Base-by-base conservation (phyloP, 805 yeast genomes). In the Yamadazyma paraphyllophila region DNA sequence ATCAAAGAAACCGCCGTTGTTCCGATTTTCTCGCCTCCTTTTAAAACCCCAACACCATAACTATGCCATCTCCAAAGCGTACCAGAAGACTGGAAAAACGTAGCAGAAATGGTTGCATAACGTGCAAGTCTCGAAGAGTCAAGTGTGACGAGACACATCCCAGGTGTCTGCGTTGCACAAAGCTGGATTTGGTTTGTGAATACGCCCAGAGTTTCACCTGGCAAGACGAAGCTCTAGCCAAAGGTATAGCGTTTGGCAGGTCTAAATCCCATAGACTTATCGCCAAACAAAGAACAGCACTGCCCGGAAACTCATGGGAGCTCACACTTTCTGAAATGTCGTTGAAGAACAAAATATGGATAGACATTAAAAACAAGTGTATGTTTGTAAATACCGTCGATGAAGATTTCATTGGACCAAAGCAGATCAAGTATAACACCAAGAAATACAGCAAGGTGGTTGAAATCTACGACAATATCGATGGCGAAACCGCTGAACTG, bases 191-290 rank as follows among this genome's bases (percentile, higher is more conserved):
- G 4, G 35, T 41, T 1, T 62, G 62, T 39, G 45, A 15, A 27
- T 63, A 57, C 36, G 53, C 50, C 4, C 15, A 54, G 24, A 50
- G 31, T 7, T 48, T 60, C 6, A 50, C 55, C 0, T 69, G 71
- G 72, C 72, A 68, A 36, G 71, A 69, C 26, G 73, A 69, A 11
- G 73, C 71, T 3, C 24, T 50, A 1, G 50, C 60, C 26, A 48
- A 58, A 41, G 73, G 73, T 0, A 58, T 66, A 7, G 54, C 71
- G 1, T 67, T 69, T 51, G 73, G 74, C 1, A 50, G 74, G 16
- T 67, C 72, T 0, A 49, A 56, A 14, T 52, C 55, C 11, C 43
- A 45, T 30, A 44, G 47, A 26, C 33, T 43, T 12, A 48, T 52
- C 15, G 41, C 41, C 16, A 29, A 30, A 9, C 54, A 50, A 41